Evolutionary conservation across 805 yeast genomes (phyloP).

Genomic region (Debaryomyces tyrocola): DNA sequence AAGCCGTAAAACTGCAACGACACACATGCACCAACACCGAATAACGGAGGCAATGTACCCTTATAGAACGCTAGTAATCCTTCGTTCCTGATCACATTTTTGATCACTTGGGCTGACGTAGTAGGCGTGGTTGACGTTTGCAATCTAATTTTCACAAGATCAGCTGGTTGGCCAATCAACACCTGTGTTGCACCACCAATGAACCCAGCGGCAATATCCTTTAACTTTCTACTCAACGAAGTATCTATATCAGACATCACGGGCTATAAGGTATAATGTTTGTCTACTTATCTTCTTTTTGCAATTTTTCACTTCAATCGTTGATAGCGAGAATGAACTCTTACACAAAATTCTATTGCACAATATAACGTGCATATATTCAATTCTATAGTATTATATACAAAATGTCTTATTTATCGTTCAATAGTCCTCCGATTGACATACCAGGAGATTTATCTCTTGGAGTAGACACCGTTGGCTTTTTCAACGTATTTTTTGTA

Average conservation of each 20-base stretch:
- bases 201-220: conserved; percentile 46
- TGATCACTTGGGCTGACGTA: conserved; percentile 33
- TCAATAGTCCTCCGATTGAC: conserved; percentile 43
- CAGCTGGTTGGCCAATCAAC: conserved; percentile 48
- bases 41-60: conserved; percentile 44
- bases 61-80: conserved; percentile 45
- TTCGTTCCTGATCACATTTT: conserved; percentile 39
- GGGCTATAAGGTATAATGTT: not conserved
- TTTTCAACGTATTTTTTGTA: not conserved
- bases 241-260: conserved; percentile 24
- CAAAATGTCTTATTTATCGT: conserved; percentile 13
- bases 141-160: conserved; percentile 42
- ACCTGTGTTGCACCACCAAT: conserved; percentile 49
- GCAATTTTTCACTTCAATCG: not conserved
- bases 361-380: conserved; percentile 11
- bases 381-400: not conserved
- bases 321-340: not conserved
- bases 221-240: conserved; percentile 35
- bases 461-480: not conserved
- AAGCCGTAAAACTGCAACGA: conserved; percentile 71
- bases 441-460: conserved; percentile 19
- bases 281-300: not conserved
- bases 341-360: conserved; percentile 8
- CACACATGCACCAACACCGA: conserved; percentile 60
- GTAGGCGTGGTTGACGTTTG: conserved; percentile 34